Base-by-base conservation (phyloP, 768 basidiomycete genomes). In the Tubosaeta sp. region DNA sequence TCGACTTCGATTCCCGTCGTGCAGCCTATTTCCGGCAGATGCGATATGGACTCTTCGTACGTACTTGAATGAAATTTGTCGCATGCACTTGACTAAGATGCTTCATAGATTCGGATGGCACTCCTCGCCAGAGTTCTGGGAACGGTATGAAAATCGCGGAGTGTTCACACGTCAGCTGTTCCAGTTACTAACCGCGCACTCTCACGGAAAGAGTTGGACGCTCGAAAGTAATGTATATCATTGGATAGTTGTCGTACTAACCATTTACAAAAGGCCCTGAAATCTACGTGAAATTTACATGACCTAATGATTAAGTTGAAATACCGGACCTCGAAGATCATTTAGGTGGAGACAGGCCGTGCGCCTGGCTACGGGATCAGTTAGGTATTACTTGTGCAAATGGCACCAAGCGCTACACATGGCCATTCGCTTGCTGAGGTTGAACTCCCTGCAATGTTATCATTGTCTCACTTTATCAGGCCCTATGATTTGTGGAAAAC, bases 21-120 rank as follows among this genome's bases (percentile, higher is more conserved):
- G 94, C 94, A 3, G 93, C 91, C 19, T 98, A 97, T 72, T 97
- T 98, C 87, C 84, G 95, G 34, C 94, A 97, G 65, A 97, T 96
- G 94, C 84, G 94, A 50, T 95, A 96, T 65, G 95, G 95, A 41
- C 86, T 97, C 55, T 98, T 93, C 66, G 94, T 97, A 64, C 67
- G 94, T 83, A 2, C 29, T 6, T 34, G 12, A 6, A 31, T 30
- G 18, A 24, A 19, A 3, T 4, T 1, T 24, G 3, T 38, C 12
- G 2, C 30, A 24, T 31, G 18, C 46, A 10, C 3, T 13, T 25
- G 19, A 44, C 35, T 52, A 34, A 53, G 4, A 1, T 8, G 25
- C 7, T 34, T 30, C 4, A 18, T 62, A 87, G 86, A 79, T 87
- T 59, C 82, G 87, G 38, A 90, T 90, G 87, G 87, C 87, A 14